Percentiles rank a stretch among this genome's conserved stretches.
Conservation (phyloP, 1,284 basidiomycete genomes). For the Melampsora americana region DNA sequence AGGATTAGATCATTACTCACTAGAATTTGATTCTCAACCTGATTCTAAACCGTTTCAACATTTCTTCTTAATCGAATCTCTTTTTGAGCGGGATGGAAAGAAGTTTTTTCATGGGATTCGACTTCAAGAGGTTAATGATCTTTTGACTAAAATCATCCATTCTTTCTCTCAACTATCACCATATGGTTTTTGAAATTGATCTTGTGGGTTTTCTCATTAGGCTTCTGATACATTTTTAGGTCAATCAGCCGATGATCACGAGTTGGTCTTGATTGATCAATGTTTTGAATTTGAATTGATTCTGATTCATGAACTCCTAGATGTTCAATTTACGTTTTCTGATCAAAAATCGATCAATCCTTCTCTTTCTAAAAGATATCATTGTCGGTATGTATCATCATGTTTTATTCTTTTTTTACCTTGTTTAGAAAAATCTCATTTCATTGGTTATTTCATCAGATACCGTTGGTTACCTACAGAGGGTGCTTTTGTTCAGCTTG, state of each 20-base stretch:
- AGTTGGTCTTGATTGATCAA: constrained; percentile 29
- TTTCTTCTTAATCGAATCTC: constrained; percentile 1
- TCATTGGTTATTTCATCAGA: neutral
- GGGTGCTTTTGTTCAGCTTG: constrained; percentile 1
- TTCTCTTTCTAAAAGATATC: neutral
- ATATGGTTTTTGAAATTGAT: no score
- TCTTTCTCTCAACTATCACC: no score
- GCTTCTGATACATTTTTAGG: constrained; percentile 11
- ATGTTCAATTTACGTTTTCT: neutral
- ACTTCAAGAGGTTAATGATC: neutral
- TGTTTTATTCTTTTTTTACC: neutral
- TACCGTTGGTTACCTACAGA: constrained; percentile 26
- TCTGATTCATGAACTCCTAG: neutral
- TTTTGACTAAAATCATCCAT: no score
- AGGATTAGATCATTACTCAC: neutral
- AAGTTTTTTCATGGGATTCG: constrained; percentile 30
- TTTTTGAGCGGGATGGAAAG: constrained; percentile 11
- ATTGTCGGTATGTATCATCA: constrained; percentile 22
- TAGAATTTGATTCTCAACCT: neutral
- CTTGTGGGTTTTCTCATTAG: neutral
- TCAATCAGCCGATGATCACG: constrained; percentile 1
- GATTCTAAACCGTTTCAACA: neutral
- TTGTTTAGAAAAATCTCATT: neutral
- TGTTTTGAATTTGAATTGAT: constrained; percentile 33
- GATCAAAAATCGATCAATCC: neutral